Conservation (phyloP, 2,329 filamentous ascomycete species). For the Colletotrichum lentis region DNA sequence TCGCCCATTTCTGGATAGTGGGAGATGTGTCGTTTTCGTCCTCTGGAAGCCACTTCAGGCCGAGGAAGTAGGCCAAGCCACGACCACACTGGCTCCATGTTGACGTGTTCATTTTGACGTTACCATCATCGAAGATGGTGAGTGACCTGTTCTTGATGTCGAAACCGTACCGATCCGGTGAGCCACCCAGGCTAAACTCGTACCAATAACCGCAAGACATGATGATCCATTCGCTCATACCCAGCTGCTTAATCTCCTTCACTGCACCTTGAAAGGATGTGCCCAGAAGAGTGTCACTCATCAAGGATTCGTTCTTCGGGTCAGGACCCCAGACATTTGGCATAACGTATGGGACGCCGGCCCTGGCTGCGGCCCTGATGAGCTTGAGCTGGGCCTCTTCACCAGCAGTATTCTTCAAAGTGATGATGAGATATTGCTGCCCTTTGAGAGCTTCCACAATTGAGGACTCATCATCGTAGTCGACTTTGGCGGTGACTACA, state of each 20-base stretch:
- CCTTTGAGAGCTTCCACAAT: conserved; percentile 59
- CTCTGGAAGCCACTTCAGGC: conserved; percentile 44
- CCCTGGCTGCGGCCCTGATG: conserved; percentile 58
- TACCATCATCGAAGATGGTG: conserved; percentile 65
- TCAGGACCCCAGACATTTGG: conserved; percentile 57
- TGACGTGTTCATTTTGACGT: conserved; percentile 62
- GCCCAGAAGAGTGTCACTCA: conserved; percentile 26
- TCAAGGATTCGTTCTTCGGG: conserved; percentile 17
- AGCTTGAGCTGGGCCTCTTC: conserved; percentile 55
- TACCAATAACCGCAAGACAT: conserved; percentile 62
- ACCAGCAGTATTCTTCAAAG: conserved; percentile 52
- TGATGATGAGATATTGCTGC: conserved; percentile 65
- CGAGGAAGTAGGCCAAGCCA: conserved; percentile 49
- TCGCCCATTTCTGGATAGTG: conserved; percentile 47
- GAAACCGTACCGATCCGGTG: conserved; percentile 54
- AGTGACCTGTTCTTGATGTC: conserved; percentile 54
- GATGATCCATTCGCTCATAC: conserved; percentile 45
- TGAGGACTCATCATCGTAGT: conserved; percentile 54
- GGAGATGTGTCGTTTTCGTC: conserved; percentile 32
- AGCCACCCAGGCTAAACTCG: conserved; percentile 56
- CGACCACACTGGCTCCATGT: conserved; percentile 68
- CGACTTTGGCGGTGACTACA: conserved; percentile 51
- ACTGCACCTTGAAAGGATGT: conserved; percentile 38
- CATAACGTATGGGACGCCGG: conserved; percentile 60
- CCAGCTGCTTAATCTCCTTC: conserved; percentile 52